Percentiles rank a stretch among this genome's conserved stretches.
phyloP scores from a whole-genome alignment of 495 filamentous ascomycete species.

The Bacidia rubella region DNA sequence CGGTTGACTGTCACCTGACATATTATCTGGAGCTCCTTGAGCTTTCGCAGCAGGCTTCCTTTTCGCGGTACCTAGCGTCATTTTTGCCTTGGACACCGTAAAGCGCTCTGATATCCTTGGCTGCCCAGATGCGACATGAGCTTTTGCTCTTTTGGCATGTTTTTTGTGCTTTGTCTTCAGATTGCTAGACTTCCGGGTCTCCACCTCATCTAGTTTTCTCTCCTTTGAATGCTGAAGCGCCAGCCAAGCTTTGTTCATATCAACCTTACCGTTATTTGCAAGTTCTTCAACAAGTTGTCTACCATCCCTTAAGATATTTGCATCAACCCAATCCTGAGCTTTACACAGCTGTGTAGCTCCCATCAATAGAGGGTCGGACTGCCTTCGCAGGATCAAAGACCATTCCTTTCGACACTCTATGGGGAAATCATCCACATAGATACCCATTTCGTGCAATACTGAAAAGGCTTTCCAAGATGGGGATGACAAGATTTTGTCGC shows the following conservation, averaged over 20 bases:
- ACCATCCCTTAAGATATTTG: conserved; percentile 27
- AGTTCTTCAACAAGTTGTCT: conserved; percentile 39
- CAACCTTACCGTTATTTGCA: conserved; percentile 11
- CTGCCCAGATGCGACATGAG: neutral
- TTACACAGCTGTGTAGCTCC: conserved; percentile 43
- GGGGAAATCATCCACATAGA: conserved; percentile 51
- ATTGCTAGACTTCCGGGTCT: neutral
- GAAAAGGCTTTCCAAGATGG: conserved; percentile 51
- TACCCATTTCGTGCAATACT: conserved; percentile 59
- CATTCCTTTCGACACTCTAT: conserved; percentile 40
- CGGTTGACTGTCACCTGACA: neutral
- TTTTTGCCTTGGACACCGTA: conserved; percentile 15
- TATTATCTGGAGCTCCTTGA: neutral
- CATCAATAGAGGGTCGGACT: conserved; percentile 28
- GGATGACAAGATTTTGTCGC: conserved; percentile 43
- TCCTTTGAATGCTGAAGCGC: conserved; percentile 4
- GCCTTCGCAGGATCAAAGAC: conserved; percentile 39
- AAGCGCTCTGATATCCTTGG: conserved; percentile 14
- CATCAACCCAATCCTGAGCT: conserved; percentile 46
- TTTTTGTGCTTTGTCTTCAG: neutral
- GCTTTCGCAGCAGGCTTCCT: neutral
- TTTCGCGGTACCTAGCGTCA: conserved; percentile 1
- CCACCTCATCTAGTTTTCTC: neutral
- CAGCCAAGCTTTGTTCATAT: conserved; percentile 16
- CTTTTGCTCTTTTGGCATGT: conserved; percentile 3